Percentiles rank a stretch among this genome's conserved stretches.
Conservation (phyloP, 2,329 filamentous ascomycete species). For the Penicillium sp. region DNA sequence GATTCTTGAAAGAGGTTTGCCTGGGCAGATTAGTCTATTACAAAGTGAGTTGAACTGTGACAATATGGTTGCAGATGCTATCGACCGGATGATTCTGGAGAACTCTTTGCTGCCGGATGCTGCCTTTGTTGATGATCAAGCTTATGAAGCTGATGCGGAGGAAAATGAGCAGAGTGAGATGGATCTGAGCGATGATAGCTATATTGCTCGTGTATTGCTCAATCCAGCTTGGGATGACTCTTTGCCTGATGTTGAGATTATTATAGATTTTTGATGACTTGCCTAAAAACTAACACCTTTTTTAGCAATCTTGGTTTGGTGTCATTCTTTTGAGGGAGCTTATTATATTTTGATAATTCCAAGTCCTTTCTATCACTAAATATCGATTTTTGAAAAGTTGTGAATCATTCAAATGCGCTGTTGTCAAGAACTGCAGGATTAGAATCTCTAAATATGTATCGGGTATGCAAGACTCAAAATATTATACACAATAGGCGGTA, state of each 20-base stretch:
- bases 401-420: too few species aligned
- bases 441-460: too few species aligned
- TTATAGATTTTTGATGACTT: neutral
- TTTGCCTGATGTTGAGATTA: neutral
- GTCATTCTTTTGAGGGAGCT: too few species aligned
- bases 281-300: too few species aligned
- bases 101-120: neutral
- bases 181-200: neutral
- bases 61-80: neutral
- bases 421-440: too few species aligned
- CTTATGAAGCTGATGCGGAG: neutral
- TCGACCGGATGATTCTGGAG: neutral
- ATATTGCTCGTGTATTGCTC: neutral
- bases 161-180: neutral
- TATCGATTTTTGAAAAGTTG: too few species aligned
- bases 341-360: too few species aligned
- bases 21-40: neutral
- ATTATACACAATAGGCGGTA: too few species aligned
- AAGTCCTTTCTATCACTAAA: too few species aligned
- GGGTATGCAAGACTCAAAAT: too few species aligned
- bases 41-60: neutral
- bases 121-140: neutral
- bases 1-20: neutral
- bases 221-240: neutral
- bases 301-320: too few species aligned